These are phyloP conservation scores for Gremmenia infestans DNA, from an alignment of 2,329 filamentous ascomycete species.

Conservation along the genomic window DNA sequence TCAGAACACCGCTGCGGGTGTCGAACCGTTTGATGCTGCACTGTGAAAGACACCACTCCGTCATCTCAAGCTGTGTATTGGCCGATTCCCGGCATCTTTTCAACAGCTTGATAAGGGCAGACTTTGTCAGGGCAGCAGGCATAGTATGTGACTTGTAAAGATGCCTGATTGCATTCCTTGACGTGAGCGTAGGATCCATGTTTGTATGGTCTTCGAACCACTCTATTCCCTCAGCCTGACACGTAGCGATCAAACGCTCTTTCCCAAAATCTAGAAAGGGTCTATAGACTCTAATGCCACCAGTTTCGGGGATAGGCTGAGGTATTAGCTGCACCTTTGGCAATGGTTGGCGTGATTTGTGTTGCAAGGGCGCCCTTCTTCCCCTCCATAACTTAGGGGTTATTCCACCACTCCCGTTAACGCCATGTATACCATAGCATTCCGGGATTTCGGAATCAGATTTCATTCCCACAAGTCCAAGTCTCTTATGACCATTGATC, in stretches of 20 bases:
- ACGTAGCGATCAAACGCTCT: conserved; percentile 68
- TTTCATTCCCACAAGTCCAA: conserved; percentile 69
- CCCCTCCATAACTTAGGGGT: too few species aligned
- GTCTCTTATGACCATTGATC: conserved; percentile 57
- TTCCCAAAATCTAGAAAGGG: conserved; percentile 70
- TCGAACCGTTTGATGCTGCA: conserved; percentile 35
- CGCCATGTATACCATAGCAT: conserved; percentile 68
- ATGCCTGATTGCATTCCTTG: conserved; percentile 74
- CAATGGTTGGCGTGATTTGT: not conserved
- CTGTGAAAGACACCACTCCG: conserved; percentile 48
- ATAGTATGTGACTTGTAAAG: conserved; percentile 54
- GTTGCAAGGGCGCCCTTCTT: not conserved
- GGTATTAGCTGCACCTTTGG: not conserved
- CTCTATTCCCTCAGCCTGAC: conserved; percentile 56
- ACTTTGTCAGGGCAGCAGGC: conserved; percentile 64
- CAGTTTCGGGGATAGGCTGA: conserved; percentile 43
- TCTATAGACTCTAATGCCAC: conserved; percentile 62
- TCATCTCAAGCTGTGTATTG: conserved; percentile 44
- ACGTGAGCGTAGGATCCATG: conserved; percentile 66
- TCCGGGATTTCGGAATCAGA: conserved; percentile 70
- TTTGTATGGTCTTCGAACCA: conserved; percentile 92
- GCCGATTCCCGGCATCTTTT: conserved; percentile 43
- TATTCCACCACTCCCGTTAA: conserved; percentile 56
- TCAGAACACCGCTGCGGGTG: conserved; percentile 33
- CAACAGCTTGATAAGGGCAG: conserved; percentile 58